Conservation (phyloP, 176 grass and related monocot genomes). For the Carex pumila region DNA sequence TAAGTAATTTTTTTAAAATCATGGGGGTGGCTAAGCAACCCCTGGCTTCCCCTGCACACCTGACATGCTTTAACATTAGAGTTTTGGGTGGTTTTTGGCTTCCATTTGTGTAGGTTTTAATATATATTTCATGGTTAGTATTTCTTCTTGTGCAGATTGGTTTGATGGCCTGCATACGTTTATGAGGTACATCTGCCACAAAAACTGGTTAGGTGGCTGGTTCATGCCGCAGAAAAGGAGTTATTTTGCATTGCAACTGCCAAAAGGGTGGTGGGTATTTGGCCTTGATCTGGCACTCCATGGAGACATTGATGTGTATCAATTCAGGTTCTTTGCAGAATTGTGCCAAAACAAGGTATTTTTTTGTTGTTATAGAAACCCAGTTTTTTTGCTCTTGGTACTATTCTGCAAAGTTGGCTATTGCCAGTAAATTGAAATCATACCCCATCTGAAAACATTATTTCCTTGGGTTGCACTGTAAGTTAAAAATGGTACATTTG, state of each 20-base stretch:
- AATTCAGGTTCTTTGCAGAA: constrained; percentile 89
- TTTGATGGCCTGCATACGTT: constrained; percentile 93
- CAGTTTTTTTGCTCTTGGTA: neutral
- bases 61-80: neutral
- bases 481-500: neutral
- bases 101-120: neutral
- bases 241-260: constrained; percentile 90
- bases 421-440: neutral
- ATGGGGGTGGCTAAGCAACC: too few species aligned
- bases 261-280: constrained; percentile 94
- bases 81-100: neutral
- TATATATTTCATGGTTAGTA: constrained; percentile 12
- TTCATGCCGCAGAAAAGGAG: constrained; percentile 93
- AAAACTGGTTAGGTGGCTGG: constrained; percentile 95
- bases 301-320: constrained; percentile 90
- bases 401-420: neutral
- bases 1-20: too few species aligned
- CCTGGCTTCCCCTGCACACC: neutral
- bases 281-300: constrained; percentile 96
- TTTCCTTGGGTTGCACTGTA: neutral
- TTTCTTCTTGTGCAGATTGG: constrained; percentile 54
- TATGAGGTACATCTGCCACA: constrained; percentile 94
- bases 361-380: neutral
- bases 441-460: neutral
- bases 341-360: constrained; percentile 70